Base-by-base conservation (phyloP, 352 stramenopile species). In the Bremia lactucae region DNA sequence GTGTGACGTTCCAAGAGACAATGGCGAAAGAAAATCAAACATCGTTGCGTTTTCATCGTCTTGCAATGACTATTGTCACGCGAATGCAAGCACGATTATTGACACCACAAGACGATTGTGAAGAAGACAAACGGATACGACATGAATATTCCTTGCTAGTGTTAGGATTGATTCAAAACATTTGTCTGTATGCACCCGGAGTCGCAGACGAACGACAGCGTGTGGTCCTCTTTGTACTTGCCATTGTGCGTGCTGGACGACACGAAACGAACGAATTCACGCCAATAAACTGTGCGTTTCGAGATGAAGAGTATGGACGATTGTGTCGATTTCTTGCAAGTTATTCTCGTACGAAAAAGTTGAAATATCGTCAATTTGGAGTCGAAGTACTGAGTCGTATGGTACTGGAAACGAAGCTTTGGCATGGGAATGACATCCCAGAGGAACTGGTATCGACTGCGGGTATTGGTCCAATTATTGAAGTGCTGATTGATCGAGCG, bases 321-420 rank as follows among this genome's bases (percentile, higher is more conserved):
- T 65, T 93, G 1, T 46, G 64, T 7, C 64, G 68, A 3, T 93
- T 93, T 26, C 54, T 93, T 5, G 37, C 60, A 1, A 91, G 77
- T 48, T 93, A 85, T 51, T 83, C 75, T 4, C 64, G 73, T 33
- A 84, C 75, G 25, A 42, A 56, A 1, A 90, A 84, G 29, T 62
- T 81, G 0, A 87, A 87, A 46, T 85, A 73, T 49, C 58, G 81
- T 7, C 78, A 90, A 28, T 93, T 93, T 44, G 76, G 69, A 3
- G 73, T 93, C 7, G 81, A 93, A 33, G 42, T 90, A 0, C 51
- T 86, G 8, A 70, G 72, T 13, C 72, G 80, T 18, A 59, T 90
- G 13, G 58, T 86, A 3, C 36, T 89, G 2, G 59, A 90, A 42
- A 61, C 65, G 6, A 46, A 41, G 9, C 71, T 78, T 21, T 90